Percentiles rank a stretch among this genome's conserved stretches.
Evolutionary conservation across 176 grass and related monocot species (phyloP).

Genomic region (Panicum miliaceum): DNA sequence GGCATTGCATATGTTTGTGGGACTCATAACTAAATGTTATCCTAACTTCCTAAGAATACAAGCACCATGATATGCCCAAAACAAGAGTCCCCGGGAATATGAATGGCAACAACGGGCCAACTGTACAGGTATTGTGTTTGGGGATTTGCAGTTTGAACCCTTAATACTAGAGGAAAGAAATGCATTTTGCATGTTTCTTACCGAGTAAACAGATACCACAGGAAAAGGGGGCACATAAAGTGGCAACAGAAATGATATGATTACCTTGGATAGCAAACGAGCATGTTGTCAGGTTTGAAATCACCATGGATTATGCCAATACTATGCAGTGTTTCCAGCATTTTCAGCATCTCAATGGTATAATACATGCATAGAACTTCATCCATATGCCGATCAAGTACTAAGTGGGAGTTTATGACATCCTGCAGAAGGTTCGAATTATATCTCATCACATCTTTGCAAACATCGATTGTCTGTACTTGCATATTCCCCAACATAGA

Average conservation of each 20-base stretch:
- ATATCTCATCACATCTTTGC: slow-evolving; percentile 16
- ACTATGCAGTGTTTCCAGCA: slow-evolving; percentile 80
- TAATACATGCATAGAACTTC: slow-evolving; percentile 96
- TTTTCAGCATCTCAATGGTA: slow-evolving; percentile 82
- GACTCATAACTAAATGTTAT: slow-evolving; percentile 22
- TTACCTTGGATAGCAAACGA: slow-evolving; percentile 88
- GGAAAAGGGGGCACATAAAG: neutral
- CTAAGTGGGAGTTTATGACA: slow-evolving; percentile 77
- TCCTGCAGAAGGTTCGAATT: slow-evolving; percentile 57
- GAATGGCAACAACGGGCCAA: neutral
- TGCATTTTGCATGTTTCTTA: neutral
- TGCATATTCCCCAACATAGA: slow-evolving; percentile 6
- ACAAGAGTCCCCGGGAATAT: neutral
- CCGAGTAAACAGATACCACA: slow-evolving; percentile 4
- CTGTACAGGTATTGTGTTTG: slow-evolving; percentile 1
- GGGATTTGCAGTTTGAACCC: slow-evolving; percentile 15
- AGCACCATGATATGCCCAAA: slow-evolving; percentile 6
- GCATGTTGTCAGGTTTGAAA: slow-evolving; percentile 97
- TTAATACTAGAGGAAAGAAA: slow-evolving; percentile 4
- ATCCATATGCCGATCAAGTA: slow-evolving; percentile 68
- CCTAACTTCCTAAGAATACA: neutral
- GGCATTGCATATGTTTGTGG: slow-evolving; percentile 6
- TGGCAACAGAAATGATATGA: slow-evolving; percentile 2
- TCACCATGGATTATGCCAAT: slow-evolving; percentile 86
- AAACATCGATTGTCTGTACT: slow-evolving; percentile 32